These are phyloP conservation scores for Xylariales sp. DNA, from an alignment of 2,329 filamentous ascomycete genomes.

Conservation along the genomic window DNA sequence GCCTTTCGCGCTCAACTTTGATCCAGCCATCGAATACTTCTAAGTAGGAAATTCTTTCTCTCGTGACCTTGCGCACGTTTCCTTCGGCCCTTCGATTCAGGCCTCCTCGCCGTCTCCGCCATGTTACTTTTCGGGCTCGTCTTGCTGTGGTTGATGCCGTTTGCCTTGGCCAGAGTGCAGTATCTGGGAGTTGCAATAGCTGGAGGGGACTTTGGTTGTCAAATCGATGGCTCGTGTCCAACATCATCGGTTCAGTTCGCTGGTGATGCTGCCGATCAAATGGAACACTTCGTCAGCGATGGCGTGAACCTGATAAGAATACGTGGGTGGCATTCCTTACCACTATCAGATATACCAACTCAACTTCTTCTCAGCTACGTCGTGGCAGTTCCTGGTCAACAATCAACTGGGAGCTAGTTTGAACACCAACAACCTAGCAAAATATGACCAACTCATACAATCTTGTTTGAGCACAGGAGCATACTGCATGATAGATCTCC, in stretches of 20 bases:
- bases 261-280: constrained; percentile 42
- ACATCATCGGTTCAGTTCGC: constrained; percentile 29
- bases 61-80: constrained; percentile 11
- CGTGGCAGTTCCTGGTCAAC: constrained; percentile 57
- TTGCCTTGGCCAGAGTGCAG: constrained; percentile 23
- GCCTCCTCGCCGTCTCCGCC: constrained; percentile 19
- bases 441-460: constrained; percentile 52
- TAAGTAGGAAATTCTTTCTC: constrained; percentile 2
- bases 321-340: constrained; percentile 25
- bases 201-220: constrained; percentile 44
- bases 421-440: constrained; percentile 40
- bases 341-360: not conserved
- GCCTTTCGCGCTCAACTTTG: not conserved
- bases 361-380: constrained; percentile 32
- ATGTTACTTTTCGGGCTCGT: constrained; percentile 20
- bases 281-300: constrained; percentile 52
- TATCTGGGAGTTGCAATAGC: constrained; percentile 38
- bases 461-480: constrained; percentile 52
- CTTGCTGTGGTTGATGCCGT: constrained; percentile 16
- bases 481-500: constrained; percentile 55
- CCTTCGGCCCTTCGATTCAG: constrained; percentile 12
- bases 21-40: not conserved
- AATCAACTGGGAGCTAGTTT: constrained; percentile 46
- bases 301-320: constrained; percentile 54
- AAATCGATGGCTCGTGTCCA: constrained; percentile 39